Evolutionary conservation across 345 rosid genomes (phyloP), one percentile per base, ranked within the genome.

Genomic region (Gossypium australe): DNA sequence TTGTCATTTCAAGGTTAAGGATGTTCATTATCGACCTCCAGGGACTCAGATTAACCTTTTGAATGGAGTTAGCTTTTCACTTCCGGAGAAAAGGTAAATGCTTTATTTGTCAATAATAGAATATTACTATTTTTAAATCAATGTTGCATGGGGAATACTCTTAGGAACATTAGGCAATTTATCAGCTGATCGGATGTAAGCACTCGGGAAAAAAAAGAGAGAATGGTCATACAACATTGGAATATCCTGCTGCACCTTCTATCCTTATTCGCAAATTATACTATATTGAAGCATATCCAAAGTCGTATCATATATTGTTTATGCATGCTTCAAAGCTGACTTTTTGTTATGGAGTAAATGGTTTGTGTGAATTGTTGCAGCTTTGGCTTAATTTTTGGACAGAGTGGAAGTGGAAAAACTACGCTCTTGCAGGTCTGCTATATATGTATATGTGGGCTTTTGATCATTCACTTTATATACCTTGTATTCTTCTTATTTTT

Each of bases 351-450:
- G 71, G 44, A 76, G 59, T 45, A 78, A 13, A 72, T 70, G 45
- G 12, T 48, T 73, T 65, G 41, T 56, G 61, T 60, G 43, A 18
- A 70, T 78, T 66, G 9, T 60, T 84, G 79, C 87, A 91, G 98
- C 81, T 89, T 94, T 84, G 98, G 98, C 71, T 87, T 94, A 85
- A 84, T 94, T 75, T 94, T 89, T 87, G 98, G 98, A 70, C 89
- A 84, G 84, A 94, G 98, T 80, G 97, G 98, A 80, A 92, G 95
- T 52, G 98, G 98, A 29, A 94, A 94, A 84, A 94, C 97, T 76
- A 94, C 98, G 34, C 91, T 92, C 27, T 81, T 94, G 82, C 97
- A 92, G 97, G 97, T 92, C 48, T 49, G 17, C 11, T 22, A 2
- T 20, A n/a, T 48, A 25, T 70, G 61, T 24, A 47, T 27, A 16